These are phyloP conservation scores for Chaetomium sp. DNA, from an alignment of 2,329 filamentous ascomycete species.

Conservation along the genomic window DNA sequence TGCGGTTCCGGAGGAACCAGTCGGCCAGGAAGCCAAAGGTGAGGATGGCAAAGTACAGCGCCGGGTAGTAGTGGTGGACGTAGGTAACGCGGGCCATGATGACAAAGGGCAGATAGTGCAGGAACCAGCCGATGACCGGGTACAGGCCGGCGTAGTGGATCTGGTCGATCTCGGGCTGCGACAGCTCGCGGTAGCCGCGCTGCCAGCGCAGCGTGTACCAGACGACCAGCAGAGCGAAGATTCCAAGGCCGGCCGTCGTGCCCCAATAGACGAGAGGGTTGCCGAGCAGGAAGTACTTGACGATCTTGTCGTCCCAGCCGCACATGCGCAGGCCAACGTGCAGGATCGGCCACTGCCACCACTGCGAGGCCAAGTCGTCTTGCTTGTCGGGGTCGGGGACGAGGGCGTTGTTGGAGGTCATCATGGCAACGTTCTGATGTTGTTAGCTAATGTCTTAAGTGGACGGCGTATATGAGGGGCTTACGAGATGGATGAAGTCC, in stretches of 20 bases:
- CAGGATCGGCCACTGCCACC: constrained; percentile 98
- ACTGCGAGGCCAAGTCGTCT: constrained; percentile 92
- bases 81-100: constrained; percentile 99
- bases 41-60: constrained; percentile 95
- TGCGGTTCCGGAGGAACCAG: constrained; percentile 73
- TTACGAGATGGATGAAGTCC: constrained; percentile 79
- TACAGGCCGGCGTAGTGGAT: constrained; percentile 94
- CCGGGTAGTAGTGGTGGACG: constrained; percentile 98
- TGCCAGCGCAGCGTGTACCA: constrained; percentile 97
- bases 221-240: constrained; percentile 70
- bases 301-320: constrained; percentile 90
- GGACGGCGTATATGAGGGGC: not conserved
- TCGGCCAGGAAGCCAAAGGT: constrained; percentile 85
- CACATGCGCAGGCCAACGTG: constrained; percentile 98
- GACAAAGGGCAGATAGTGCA: constrained; percentile 94
- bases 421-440: constrained; percentile 86
- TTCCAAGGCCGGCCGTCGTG: constrained; percentile 74
- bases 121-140: constrained; percentile 88
- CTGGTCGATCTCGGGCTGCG: constrained; percentile 78
- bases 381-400: constrained; percentile 98
- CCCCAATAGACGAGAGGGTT: constrained; percentile 98
- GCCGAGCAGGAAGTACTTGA: constrained; percentile 98
- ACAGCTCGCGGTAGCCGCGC: constrained; percentile 85
- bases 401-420: constrained; percentile 98
- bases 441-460: constrained; percentile 10